phyloP scores from a whole-genome alignment of 2,329 filamentous ascomycete genomes.

The Dissoconium aciculare region DNA sequence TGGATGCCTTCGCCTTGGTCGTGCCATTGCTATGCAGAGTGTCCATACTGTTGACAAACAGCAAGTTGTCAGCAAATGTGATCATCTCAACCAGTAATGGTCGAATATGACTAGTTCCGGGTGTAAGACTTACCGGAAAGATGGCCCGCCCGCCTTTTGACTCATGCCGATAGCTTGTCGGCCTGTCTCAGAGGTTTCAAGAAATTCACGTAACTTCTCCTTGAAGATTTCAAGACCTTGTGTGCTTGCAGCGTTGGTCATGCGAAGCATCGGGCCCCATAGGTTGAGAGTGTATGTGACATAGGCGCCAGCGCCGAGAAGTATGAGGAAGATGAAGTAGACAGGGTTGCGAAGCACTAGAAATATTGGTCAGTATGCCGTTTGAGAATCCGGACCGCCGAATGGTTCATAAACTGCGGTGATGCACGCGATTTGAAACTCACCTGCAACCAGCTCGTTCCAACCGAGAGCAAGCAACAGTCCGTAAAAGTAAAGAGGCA shows the following conservation, averaged over 20 bases:
- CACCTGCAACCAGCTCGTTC: slow-evolving; percentile 94
- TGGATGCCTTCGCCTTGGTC: slow-evolving; percentile 20
- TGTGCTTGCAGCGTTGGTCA: slow-evolving; percentile 73
- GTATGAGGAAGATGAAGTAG: slow-evolving; percentile 76
- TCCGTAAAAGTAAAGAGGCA: slow-evolving; percentile 89
- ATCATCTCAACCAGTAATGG: no score
- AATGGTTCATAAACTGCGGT: no score
- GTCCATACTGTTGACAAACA: slow-evolving; percentile 23
- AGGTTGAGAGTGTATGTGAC: slow-evolving; percentile 88
- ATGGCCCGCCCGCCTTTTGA: slow-evolving; percentile 40
- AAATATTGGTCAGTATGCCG: slow-evolving; percentile 6
- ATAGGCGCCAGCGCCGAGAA: slow-evolving; percentile 64
- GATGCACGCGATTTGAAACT: slow-evolving; percentile 25
- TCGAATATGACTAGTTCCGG: background rate
- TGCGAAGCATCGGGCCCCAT: slow-evolving; percentile 88
- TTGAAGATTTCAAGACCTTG: slow-evolving; percentile 88
- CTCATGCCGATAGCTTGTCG: slow-evolving; percentile 66
- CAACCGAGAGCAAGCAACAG: slow-evolving; percentile 83
- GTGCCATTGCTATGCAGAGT: slow-evolving; percentile 30
- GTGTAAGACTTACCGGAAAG: slow-evolving; percentile 12
- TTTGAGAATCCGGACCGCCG: background rate
- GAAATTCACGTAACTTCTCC: slow-evolving; percentile 75
- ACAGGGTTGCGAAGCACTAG: slow-evolving; percentile 83
- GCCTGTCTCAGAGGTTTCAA: slow-evolving; percentile 74
- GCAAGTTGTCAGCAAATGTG: slow-evolving; percentile 5